phyloP scores from a whole-genome alignment of 768 basidiomycete genomes.

The Boletus tomentosulus region DNA sequence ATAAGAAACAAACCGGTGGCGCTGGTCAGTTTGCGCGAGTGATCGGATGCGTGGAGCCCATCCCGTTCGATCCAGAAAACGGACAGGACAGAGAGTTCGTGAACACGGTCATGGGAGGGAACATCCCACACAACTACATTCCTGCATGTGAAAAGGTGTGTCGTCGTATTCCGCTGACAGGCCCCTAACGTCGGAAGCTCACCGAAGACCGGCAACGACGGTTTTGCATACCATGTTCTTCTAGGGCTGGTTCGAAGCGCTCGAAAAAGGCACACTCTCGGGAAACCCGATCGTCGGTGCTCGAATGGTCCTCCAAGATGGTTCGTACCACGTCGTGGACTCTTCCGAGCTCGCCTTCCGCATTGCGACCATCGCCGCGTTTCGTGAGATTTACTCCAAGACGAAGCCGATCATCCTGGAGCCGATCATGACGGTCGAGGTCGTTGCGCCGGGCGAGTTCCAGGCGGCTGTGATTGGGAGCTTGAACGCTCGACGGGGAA shows the following conservation, averaged over 20 bases:
- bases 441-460: conserved; percentile 94
- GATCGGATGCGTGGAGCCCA: conserved; percentile 86
- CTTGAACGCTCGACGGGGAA: conserved; percentile 86
- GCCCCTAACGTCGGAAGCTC: not conserved
- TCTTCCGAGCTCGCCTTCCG: conserved; percentile 96
- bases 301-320: conserved; percentile 86
- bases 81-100: conserved; percentile 85
- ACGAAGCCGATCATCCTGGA: conserved; percentile 83
- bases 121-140: conserved; percentile 86
- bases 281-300: conserved; percentile 86
- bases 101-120: conserved; percentile 86
- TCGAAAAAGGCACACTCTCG: conserved; percentile 85
- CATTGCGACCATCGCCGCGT: conserved; percentile 84
- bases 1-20: conserved; percentile 98
- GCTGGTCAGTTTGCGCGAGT: conserved; percentile 96
- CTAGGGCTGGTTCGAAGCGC: conserved; percentile 91
- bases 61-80: conserved; percentile 67
- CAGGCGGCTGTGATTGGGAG: conserved; percentile 94
- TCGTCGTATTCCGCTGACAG: not conserved
- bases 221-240: not conserved
- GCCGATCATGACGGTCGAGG: conserved; percentile 98
- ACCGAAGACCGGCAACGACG: not conserved
- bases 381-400: conserved; percentile 81
- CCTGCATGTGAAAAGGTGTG: conserved; percentile 90
- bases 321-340: conserved; percentile 89